Evolutionary conservation across 441 rosid species (phyloP).

Genomic region (Erysimum cheiri): DNA sequence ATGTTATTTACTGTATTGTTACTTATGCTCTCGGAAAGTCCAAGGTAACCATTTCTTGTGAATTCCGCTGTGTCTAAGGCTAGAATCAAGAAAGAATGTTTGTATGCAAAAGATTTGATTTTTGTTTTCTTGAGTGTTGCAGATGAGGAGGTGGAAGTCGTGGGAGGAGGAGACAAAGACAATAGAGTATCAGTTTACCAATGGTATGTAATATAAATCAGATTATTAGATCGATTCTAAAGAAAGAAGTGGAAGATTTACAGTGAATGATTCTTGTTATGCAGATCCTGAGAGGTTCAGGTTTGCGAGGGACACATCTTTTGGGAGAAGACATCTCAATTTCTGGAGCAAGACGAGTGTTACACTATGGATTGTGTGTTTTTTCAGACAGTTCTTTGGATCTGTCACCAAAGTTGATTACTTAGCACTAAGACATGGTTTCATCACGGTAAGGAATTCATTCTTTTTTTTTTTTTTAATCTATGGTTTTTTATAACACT

Average conservation of each 20-base stretch:
- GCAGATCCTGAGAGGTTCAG: slow-evolving; percentile 94
- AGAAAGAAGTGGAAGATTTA: background rate
- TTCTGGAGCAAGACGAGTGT: slow-evolving; percentile 74
- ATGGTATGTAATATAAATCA: slow-evolving; percentile 46
- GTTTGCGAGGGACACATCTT: slow-evolving; percentile 91
- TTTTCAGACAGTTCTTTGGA: slow-evolving; percentile 64
- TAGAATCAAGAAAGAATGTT: slow-evolving; percentile 9
- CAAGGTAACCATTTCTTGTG: slow-evolving; percentile 53
- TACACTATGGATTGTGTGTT: slow-evolving; percentile 72
- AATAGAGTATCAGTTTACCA: slow-evolving; percentile 60
- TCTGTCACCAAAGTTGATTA: slow-evolving; percentile 74
- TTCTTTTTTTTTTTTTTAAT: background rate
- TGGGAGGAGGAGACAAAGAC: slow-evolving; percentile 76
- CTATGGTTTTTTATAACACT: background rate
- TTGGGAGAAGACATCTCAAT: slow-evolving; percentile 79
- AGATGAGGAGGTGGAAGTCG: slow-evolving; percentile 68
- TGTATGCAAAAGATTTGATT: slow-evolving; percentile 9
- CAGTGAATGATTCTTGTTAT: slow-evolving; percentile 8
- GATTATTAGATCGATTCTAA: background rate
- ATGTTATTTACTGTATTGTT: slow-evolving; percentile 59
- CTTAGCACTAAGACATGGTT: slow-evolving; percentile 74
- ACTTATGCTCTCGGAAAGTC: slow-evolving; percentile 64
- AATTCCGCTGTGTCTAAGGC: background rate
- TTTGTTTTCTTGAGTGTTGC: slow-evolving; percentile 9
- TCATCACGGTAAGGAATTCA: slow-evolving; percentile 54